Base-by-base conservation (phyloP, 768 basidiomycete species). In the Trametes sanguinea region DNA sequence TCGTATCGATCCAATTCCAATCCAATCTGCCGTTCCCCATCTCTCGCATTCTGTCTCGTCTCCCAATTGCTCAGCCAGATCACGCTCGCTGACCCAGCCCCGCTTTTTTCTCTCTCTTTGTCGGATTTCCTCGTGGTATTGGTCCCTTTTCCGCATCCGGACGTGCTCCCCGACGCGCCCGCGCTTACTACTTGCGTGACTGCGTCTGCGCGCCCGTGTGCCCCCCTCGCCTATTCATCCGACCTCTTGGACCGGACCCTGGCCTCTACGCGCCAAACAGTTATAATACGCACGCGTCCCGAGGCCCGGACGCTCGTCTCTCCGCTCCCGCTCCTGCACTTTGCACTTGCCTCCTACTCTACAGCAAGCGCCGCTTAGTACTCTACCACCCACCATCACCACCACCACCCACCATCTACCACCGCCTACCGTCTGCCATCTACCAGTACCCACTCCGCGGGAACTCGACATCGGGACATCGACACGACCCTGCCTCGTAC, bases 271-370 rank as follows among this genome's bases (percentile, higher is more conserved):
- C 42, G 42, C n/a, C 42, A 43, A 43, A 14, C 48, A 50, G 48
- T 50, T 50, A 50, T 50, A 50, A 50, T 50, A 50, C 29, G 48
- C 30, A 50, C 48, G 48, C 48, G 48, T 29, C 11, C 14, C 45
- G 22, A 46, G 3, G 42, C 30, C 48, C 30, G 30, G 17, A 8
- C 48, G 13, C 48, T 16, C 48, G 22, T 29, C 47, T 27, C 11
- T 48, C 29, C 47, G 27, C 22, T 48, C 27, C 47, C 47, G 27
- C 27, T 48, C 47, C 10, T 27, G 47, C 27, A 9, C 29, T 8
- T 13, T 22, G 27, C 48, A 27, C 11, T 32, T 29, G 30, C 27
- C 48, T 14, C 3, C 27, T 30, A 22, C 22, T 22, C 22, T 22
- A 22, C 22, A 22, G 22, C 22, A 22, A 22, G 22, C 22, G 22